Evolutionary conservation across 441 rosid species (phyloP).

Genomic region (Eutrema salsugineum): DNA sequence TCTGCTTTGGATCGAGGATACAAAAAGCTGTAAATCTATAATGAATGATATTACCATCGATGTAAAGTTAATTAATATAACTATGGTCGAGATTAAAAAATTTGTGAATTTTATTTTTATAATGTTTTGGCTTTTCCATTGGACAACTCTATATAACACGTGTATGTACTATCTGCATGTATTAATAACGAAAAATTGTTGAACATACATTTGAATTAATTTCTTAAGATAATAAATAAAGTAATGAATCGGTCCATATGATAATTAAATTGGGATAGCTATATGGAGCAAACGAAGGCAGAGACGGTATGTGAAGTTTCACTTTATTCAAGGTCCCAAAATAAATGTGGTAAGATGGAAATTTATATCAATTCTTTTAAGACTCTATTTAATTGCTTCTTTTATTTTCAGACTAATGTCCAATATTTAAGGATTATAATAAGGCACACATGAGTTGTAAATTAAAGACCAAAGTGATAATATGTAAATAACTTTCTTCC

Average conservation of each 20-base stretch:
- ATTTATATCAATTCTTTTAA: conserved; percentile 25
- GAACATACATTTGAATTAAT: conserved; percentile 12
- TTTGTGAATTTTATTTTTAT: not conserved
- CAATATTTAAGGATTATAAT: conserved; percentile 1
- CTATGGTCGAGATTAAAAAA: not conserved
- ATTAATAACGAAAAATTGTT: conserved; percentile 16
- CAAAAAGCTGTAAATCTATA: conserved; percentile 6
- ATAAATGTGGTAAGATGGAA: conserved; percentile 33
- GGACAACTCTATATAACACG: conserved; percentile 15
- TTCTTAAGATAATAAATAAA: conserved; percentile 27
- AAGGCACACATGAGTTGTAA: conserved; percentile 17
- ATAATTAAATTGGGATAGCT: conserved; percentile 28
- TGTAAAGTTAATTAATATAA: conserved; percentile 16
- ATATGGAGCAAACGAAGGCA: conserved; percentile 27
- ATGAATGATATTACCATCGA: conserved; percentile 3
- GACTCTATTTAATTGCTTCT: conserved; percentile 12
- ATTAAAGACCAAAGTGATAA: conserved; percentile 16
- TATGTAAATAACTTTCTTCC: not conserved
- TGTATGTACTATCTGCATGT: conserved; percentile 18
- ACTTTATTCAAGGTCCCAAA: conserved; percentile 36
- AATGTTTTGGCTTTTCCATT: not conserved
- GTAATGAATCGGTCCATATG: conserved; percentile 34
- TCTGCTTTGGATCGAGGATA: not conserved
- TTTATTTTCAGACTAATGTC: not conserved
- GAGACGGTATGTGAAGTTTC: conserved; percentile 19